Percentiles rank a stretch among this genome's conserved stretches.
These are phyloP conservation scores for Saccharomyces mikatae DNA, from an alignment of 805 yeast species.

Conservation along the genomic window DNA sequence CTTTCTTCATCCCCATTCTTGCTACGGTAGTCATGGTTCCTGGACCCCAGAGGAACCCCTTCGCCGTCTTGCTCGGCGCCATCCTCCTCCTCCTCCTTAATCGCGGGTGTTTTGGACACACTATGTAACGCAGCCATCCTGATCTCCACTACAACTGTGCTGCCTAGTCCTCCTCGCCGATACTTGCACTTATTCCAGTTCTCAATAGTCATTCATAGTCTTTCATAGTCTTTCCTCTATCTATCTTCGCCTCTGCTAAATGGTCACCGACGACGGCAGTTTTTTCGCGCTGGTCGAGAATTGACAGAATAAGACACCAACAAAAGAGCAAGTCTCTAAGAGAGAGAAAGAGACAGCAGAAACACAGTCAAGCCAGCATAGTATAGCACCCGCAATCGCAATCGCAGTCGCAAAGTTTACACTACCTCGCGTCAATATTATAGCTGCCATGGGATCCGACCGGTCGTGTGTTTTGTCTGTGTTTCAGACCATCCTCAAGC, in stretches of 20 bases:
- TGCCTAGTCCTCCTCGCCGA: not conserved
- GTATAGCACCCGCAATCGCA: not conserved
- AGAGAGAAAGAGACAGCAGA: not conserved
- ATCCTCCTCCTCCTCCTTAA: constrained; percentile 14
- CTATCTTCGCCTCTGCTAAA: not conserved
- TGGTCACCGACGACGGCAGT: not conserved
- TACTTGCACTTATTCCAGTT: not conserved
- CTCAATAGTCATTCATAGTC: not conserved
- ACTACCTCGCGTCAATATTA: not conserved
- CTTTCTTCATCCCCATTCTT: not conserved
- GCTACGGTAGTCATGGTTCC: not conserved
- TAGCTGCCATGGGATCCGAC: constrained; percentile 1
- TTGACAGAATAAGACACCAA: not conserved
- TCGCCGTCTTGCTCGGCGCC: constrained; percentile 3
- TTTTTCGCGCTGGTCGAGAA: not conserved
- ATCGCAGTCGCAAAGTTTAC: not conserved
- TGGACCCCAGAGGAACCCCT: not conserved
- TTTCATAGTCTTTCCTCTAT: not conserved
- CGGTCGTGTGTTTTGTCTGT: constrained; percentile 8
- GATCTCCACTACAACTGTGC: not conserved
- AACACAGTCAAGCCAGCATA: not conserved
- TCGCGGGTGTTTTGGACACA: constrained; percentile 12
- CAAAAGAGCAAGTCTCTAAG: not conserved
- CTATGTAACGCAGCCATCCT: not conserved
- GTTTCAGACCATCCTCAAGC: constrained; percentile 37